These are phyloP conservation scores for Jackrogersella multiformis DNA, from an alignment of 495 filamentous ascomycete genomes.

Conservation along the genomic window DNA sequence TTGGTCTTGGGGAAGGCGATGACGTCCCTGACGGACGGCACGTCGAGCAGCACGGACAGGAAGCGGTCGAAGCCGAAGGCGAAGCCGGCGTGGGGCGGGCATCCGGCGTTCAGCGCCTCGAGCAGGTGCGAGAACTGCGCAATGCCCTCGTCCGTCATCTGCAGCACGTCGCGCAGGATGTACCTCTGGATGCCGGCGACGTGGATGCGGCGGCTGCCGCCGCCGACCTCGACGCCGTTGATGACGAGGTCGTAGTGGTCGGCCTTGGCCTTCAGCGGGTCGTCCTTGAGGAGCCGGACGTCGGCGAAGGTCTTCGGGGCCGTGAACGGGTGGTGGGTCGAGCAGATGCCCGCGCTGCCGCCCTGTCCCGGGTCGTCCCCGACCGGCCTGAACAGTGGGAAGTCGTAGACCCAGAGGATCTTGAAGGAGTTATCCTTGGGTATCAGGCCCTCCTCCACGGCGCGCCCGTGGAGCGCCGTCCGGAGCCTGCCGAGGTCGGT, in stretches of 20 bases:
- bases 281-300: constrained; percentile 74
- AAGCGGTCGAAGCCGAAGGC: constrained; percentile 93
- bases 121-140: constrained; percentile 85
- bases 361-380: constrained; percentile 79
- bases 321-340: constrained; percentile 97
- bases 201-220: constrained; percentile 93
- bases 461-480: constrained; percentile 71
- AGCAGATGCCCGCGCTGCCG: constrained; percentile 78
- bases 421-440: constrained; percentile 63
- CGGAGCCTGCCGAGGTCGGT: constrained; percentile 84
- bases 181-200: constrained; percentile 84
- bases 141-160: constrained; percentile 68
- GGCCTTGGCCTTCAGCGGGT: constrained; percentile 75
- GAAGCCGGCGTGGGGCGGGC: constrained; percentile 96
- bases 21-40: constrained; percentile 83
- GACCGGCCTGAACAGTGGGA: constrained; percentile 86
- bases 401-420: constrained; percentile 86
- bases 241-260: constrained; percentile 96
- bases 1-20: constrained; percentile 96
- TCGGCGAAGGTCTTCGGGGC: constrained; percentile 78
- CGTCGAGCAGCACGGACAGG: constrained; percentile 79
- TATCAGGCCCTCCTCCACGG: constrained; percentile 67
- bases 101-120: constrained; percentile 82
- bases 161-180: constrained; percentile 83
- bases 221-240: constrained; percentile 94